Conservation (phyloP, 352 stramenopile genomes). For the Pythium coloratum region DNA sequence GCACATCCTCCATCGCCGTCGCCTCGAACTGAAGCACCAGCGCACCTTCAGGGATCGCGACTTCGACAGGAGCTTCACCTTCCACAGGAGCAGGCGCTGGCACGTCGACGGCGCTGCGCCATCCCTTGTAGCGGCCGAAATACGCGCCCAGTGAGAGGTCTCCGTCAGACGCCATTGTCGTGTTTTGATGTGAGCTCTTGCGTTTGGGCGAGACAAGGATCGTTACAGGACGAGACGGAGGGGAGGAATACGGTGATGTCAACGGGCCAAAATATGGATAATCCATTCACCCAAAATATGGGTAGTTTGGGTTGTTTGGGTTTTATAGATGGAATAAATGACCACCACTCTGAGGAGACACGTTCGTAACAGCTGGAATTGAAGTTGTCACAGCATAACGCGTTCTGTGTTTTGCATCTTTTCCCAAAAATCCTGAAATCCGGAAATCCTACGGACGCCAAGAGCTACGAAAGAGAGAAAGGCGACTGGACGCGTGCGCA, state of each 20-base stretch:
- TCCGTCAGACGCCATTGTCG: slow-evolving; percentile 1
- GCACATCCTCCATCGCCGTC: slow-evolving; percentile 59
- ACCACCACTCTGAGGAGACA: slow-evolving; percentile 3
- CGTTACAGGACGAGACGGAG: not conserved
- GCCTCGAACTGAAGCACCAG: slow-evolving; percentile 75
- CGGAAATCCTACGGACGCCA: not conserved
- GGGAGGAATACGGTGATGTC: not conserved
- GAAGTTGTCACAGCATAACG: slow-evolving; percentile 6
- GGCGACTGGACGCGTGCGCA: not conserved
- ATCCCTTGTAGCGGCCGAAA: slow-evolving; percentile 60
- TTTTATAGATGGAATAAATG: not conserved
- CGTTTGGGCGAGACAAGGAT: not conserved
- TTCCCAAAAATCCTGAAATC: not conserved
- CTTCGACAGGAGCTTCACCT: slow-evolving; percentile 3
- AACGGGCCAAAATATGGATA: not conserved
- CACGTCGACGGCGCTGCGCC: slow-evolving; percentile 30
- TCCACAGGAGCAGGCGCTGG: slow-evolving; percentile 2
- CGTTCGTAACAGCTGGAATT: slow-evolving; percentile 5
- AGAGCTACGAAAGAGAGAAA: not conserved
- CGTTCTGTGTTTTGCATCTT: slow-evolving; percentile 9
- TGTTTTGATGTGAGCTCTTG: not conserved
- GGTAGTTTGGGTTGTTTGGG: not conserved
- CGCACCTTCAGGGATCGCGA: slow-evolving; percentile 26
- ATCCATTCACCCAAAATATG: slow-evolving; percentile 5
- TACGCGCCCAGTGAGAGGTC: slow-evolving; percentile 48